phyloP scores from a whole-genome alignment of 2,329 filamentous ascomycete species.

The Xylaria sp. region DNA sequence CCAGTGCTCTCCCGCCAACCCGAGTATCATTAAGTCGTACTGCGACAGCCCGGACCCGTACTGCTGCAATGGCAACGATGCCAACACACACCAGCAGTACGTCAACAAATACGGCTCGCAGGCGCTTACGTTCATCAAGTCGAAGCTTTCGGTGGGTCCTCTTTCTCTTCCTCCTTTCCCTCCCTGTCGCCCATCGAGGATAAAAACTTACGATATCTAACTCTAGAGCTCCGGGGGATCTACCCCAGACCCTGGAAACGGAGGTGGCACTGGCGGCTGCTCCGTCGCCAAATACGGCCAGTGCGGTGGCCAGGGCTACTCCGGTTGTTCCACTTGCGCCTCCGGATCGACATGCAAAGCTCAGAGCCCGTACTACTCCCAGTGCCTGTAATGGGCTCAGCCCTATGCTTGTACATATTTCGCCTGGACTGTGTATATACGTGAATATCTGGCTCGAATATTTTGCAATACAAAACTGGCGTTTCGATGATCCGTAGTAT shows the following conservation, averaged over 20 bases:
- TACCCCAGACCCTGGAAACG: not conserved
- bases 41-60: conserved; percentile 72
- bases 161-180: not conserved
- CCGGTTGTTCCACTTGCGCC: conserved; percentile 26
- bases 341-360: conserved; percentile 29
- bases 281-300: conserved; percentile 31
- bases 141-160: conserved; percentile 24
- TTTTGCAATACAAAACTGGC: not conserved
- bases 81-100: conserved; percentile 70
- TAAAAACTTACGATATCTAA: not conserved
- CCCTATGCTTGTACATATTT: conserved; percentile 1
- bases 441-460: not conserved
- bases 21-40: conserved; percentile 68
- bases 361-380: conserved; percentile 31
- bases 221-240: conserved; percentile 1
- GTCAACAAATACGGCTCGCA: conserved; percentile 66
- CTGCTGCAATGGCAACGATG: conserved; percentile 72
- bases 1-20: conserved; percentile 61
- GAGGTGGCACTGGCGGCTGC: conserved; percentile 23
- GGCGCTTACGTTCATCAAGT: conserved; percentile 65
- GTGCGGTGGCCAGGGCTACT: conserved; percentile 29
- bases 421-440: conserved; percentile 11
- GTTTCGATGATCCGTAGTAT: not conserved
- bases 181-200: not conserved
- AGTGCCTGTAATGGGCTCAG: conserved; percentile 25